A percentile compares a stretch with the other conserved stretches of the same genome.
Conservation (phyloP, 2,329 filamentous ascomycete genomes). For the Aspergillus bombycis region DNA sequence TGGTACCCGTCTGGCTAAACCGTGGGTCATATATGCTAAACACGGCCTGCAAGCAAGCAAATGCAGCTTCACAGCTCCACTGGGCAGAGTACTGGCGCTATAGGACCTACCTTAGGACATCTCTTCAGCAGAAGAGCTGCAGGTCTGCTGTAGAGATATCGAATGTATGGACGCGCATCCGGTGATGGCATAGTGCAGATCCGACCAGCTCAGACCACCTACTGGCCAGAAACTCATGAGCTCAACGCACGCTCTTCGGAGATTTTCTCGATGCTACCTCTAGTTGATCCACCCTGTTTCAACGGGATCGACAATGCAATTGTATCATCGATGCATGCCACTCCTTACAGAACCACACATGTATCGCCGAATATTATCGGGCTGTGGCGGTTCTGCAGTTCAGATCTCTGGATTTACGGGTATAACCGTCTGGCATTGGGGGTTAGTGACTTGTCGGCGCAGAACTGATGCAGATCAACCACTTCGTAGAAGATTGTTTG, state of each 20-base stretch:
- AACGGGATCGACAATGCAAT: constrained; percentile 12
- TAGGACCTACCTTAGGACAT: not conserved
- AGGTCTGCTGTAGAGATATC: not conserved
- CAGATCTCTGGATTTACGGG: constrained; percentile 9
- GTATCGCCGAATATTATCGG: not conserved
- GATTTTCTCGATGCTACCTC: constrained; percentile 1
- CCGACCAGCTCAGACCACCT: not conserved
- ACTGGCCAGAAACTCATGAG: not conserved
- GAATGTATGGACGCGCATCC: not conserved
- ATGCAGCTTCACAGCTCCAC: not conserved
- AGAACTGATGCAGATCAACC: not conserved
- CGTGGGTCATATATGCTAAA: not conserved
- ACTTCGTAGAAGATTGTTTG: not conserved
- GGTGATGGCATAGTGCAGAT: constrained; percentile 5
- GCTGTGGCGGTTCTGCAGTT: constrained; percentile 1
- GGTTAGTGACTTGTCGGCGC: not conserved
- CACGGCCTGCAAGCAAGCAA: not conserved
- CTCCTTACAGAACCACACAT: not conserved
- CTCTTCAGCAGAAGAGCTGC: not conserved
- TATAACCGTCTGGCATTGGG: constrained; percentile 5
- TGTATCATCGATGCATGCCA: constrained; percentile 3
- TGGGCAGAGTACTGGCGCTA: not conserved
- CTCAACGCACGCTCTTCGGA: constrained; percentile 1
- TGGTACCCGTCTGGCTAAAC: not conserved
- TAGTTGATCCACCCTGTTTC: not conserved